phyloP scores from a whole-genome alignment of 257 asterid species.

The Przewalskia tangutica region DNA sequence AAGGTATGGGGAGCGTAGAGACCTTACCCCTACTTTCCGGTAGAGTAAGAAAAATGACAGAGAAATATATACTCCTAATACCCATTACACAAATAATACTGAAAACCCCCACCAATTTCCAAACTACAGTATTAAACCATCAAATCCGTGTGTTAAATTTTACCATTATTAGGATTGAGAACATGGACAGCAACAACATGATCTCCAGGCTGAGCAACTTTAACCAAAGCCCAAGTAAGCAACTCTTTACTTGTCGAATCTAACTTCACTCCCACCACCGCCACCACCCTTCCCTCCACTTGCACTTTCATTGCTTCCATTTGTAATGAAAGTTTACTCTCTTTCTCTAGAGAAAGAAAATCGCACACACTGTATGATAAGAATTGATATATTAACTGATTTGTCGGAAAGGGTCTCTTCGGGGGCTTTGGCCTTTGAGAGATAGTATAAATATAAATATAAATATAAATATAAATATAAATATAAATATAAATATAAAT shows the following conservation, averaged over 20 bases:
- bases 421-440: no score
- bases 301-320: neutral
- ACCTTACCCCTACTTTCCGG: no score
- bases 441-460: neutral
- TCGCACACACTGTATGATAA: neutral
- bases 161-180: conserved; percentile 61
- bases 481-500: no score
- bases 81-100: neutral
- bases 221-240: conserved; percentile 82
- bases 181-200: conserved; percentile 74
- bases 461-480: no score
- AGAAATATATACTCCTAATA: neutral
- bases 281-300: conserved; percentile 33
- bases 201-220: conserved; percentile 75
- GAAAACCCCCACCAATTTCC: neutral
- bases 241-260: conserved; percentile 68
- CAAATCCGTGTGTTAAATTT: neutral
- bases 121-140: neutral
- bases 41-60: no score
- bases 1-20: no score
- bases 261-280: conserved; percentile 72
- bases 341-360: neutral
- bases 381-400: neutral
- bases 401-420: neutral
- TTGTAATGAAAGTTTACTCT: neutral